phyloP scores from a whole-genome alignment of 768 basidiomycete genomes.

The Suillus paluster region DNA sequence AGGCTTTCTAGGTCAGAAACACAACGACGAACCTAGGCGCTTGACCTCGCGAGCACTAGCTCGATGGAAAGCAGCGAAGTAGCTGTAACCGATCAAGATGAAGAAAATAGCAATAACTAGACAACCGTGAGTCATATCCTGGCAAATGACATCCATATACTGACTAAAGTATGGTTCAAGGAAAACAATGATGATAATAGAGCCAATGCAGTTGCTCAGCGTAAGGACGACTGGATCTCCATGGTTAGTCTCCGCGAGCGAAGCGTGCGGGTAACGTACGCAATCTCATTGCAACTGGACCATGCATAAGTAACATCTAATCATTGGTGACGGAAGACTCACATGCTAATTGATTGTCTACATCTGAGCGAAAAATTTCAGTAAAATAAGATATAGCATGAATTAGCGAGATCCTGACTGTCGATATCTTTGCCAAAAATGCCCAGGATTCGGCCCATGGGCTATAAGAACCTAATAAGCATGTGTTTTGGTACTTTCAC shows the following conservation, averaged over 20 bases:
- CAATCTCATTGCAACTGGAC: conserved; percentile 58
- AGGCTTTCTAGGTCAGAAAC: background rate
- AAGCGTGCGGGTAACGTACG: conserved; percentile 34
- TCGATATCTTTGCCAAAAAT: conserved; percentile 72
- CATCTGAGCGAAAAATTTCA: conserved; percentile 24
- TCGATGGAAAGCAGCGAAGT: conserved; percentile 71
- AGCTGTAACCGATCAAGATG: conserved; percentile 63
- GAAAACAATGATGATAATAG: conserved; percentile 59
- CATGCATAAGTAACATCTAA: background rate
- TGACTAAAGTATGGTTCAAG: conserved; percentile 65
- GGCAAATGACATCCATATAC: conserved; percentile 19
- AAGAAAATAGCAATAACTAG: conserved; percentile 56
- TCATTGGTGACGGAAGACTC: conserved; percentile 15
- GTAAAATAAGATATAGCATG: background rate
- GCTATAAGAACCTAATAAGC: conserved; percentile 35
- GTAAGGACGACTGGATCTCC: conserved; percentile 49
- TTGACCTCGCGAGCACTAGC: conserved; percentile 76
- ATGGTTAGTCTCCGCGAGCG: conserved; percentile 2
- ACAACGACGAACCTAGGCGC: conserved; percentile 40
- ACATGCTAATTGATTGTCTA: conserved; percentile 65
- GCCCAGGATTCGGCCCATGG: conserved; percentile 61
- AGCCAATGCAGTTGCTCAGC: conserved; percentile 52
- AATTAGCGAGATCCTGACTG: conserved; percentile 38
- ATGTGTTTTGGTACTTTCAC: background rate
- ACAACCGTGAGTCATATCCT: background rate